These are phyloP conservation scores for Talaromyces sp. DNA, from an alignment of 2,329 filamentous ascomycete genomes.

Conservation along the genomic window DNA sequence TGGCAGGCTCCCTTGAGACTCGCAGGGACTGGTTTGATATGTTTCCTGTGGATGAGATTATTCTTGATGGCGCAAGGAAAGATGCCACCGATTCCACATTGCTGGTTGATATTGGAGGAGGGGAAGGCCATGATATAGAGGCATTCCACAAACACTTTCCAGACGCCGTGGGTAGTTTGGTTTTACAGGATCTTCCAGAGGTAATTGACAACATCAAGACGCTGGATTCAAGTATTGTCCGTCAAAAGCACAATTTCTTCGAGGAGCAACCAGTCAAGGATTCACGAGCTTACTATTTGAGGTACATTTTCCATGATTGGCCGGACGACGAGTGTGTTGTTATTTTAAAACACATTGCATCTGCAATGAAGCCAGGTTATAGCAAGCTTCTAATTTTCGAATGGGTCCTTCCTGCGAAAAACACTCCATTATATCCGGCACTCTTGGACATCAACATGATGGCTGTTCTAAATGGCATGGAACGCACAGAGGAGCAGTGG, in stretches of 20 bases:
- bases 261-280: constrained; percentile 15
- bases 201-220: not conserved
- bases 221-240: not conserved
- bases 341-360: constrained; percentile 14
- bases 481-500: constrained; percentile 20
- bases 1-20: constrained; percentile 13
- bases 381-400: constrained; percentile 26
- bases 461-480: constrained; percentile 15
- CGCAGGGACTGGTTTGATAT: constrained; percentile 13
- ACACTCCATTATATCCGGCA: not conserved
- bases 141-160: not conserved
- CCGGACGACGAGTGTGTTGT: constrained; percentile 17
- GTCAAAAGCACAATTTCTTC: constrained; percentile 15
- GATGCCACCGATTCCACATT: not conserved
- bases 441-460: constrained; percentile 18
- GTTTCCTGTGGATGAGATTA: constrained; percentile 13
- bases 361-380: constrained; percentile 18
- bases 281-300: constrained; percentile 21
- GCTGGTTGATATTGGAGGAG: constrained; percentile 1
- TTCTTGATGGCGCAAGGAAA: not conserved
- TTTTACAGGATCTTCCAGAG: not conserved
- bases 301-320: constrained; percentile 23
- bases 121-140: not conserved
- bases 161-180: not conserved
- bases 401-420: not conserved